Percentiles rank a stretch among this genome's conserved stretches.
Conservation (phyloP, 768 basidiomycete species). For the Lepiota brunneoincarnata region DNA sequence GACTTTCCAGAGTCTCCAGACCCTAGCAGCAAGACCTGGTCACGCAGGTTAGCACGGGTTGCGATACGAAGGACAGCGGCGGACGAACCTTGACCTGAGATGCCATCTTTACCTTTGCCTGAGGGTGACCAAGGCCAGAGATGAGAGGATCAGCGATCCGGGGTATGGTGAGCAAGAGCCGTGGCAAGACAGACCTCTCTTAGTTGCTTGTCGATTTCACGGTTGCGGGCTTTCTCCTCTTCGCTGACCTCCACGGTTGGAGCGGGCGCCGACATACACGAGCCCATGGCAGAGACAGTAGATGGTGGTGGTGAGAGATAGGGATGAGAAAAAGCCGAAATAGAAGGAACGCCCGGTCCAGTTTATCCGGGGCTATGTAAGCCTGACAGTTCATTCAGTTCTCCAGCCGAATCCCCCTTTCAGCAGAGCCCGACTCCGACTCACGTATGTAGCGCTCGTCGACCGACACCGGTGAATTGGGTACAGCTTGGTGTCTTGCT, state of each 20-base stretch:
- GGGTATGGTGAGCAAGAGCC: not conserved
- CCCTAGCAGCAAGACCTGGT: conserved; percentile 81
- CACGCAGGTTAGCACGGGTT: not conserved
- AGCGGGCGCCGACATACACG: conserved; percentile 66
- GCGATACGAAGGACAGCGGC: conserved; percentile 4
- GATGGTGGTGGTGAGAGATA: conserved; percentile 2
- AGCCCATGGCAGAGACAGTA: conserved; percentile 52
- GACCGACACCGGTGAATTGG: too few species aligned
- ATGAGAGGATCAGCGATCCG: conserved; percentile 4
- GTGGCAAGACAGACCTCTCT: conserved; percentile 54
- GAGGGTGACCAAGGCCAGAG: conserved; percentile 6
- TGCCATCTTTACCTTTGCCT: conserved; percentile 76
- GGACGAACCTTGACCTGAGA: conserved; percentile 69
- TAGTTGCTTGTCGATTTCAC: conserved; percentile 74
- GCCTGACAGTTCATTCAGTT: not conserved
- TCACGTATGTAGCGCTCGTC: too few species aligned
- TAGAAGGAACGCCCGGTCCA: not conserved
- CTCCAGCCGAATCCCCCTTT: not conserved
- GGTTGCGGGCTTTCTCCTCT: conserved; percentile 62
- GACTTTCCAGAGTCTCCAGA: conserved; percentile 95
- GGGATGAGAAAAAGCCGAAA: conserved; percentile 11
- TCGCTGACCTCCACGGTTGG: conserved; percentile 57
- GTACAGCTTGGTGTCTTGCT: too few species aligned
- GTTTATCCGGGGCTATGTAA: conserved; percentile 5
- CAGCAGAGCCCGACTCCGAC: not conserved